These are phyloP conservation scores for Calocybe cyanea DNA, from an alignment of 768 basidiomycete genomes.

Conservation along the genomic window DNA sequence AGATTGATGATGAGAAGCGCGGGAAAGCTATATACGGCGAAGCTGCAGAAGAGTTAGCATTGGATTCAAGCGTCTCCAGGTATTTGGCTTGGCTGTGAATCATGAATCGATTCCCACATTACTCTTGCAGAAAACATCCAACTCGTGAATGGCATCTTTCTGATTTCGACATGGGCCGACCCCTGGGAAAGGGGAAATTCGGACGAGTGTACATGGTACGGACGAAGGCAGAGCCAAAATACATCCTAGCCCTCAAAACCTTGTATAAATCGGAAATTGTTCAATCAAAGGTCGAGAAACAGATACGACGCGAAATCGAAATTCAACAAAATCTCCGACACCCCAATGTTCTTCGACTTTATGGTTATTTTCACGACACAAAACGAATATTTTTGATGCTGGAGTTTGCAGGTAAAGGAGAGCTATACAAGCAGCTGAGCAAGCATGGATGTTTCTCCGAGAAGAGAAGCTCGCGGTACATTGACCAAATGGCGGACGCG, in stretches of 20 bases:
- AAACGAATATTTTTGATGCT: constrained; percentile 98
- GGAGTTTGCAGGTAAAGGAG: constrained; percentile 96
- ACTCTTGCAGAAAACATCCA: constrained; percentile 50
- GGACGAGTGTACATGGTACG: constrained; percentile 98
- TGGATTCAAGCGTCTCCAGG: constrained; percentile 78
- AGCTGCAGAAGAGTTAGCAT: constrained; percentile 74
- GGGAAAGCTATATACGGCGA: constrained; percentile 74
- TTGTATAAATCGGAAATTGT: constrained; percentile 97
- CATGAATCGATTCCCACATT: background rate
- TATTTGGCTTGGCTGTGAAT: constrained; percentile 28
- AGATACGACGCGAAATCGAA: constrained; percentile 95
- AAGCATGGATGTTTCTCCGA: constrained; percentile 87
- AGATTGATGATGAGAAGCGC: constrained; percentile 78
- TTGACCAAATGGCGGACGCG: constrained; percentile 98
- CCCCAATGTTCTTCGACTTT: constrained; percentile 89
- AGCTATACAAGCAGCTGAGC: constrained; percentile 93
- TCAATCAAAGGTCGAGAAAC: constrained; percentile 89
- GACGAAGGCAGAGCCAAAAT: constrained; percentile 82
- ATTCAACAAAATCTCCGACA: constrained; percentile 96
- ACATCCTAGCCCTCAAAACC: constrained; percentile 95
- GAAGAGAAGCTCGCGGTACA: constrained; percentile 82
- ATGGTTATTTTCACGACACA: constrained; percentile 97
- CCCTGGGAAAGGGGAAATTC: constrained; percentile 98
- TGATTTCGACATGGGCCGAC: constrained; percentile 91
- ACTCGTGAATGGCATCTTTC: constrained; percentile 84